Base-by-base conservation (phyloP, 805 yeast genomes). In the Teunomyces stri region DNA sequence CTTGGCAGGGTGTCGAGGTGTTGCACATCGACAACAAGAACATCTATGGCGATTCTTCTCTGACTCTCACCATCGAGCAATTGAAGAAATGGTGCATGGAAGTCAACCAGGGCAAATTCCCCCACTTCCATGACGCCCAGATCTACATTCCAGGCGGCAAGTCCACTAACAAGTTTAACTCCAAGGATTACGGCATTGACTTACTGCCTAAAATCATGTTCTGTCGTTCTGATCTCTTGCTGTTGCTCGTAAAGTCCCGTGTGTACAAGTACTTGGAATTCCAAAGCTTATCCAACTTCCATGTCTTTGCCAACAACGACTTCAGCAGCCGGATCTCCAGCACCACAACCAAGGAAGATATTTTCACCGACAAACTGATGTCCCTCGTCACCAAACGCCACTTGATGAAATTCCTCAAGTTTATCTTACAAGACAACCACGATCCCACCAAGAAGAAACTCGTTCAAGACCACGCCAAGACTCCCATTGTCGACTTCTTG, bases 1-100 rank as follows among this genome's bases (percentile, higher is more conserved):
- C 97, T 10, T 94, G 99, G 98, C 96, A 89, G 58, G 99, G 99
- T n/a, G 82, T 94, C n/a, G 82, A 79, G 53, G 97, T 94, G 6
- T 71, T 94, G 38, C 99, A 94, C 61, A 81, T 94, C 27, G 99
- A 94, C 64, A 74, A 82, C 37, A 86, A 90, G 60, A 76, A 81
- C 25, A 85, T 88, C 62, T 94, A 94, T 59, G 99, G 99, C 16
- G 98, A 91, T 63, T 78, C 85, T 30, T 78, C 85, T 43, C 90
- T 97, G 5, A 87, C 96, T 2, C 69, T 94, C 44, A 87, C 96
- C 16, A 80, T 90, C 42, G 96, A 89, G 54, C 96, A 94, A 66
- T 66, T 90, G 51, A 84, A 84, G 60, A 75, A 79, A 39, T 92
- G 97, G 97, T 89, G 87, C 42, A 74, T 76, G 52, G 77, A 79